Evolutionary conservation across 495 filamentous ascomycete species (phyloP), one percentile per base, ranked within the genome.

Genomic region (Penicillium angulare): DNA sequence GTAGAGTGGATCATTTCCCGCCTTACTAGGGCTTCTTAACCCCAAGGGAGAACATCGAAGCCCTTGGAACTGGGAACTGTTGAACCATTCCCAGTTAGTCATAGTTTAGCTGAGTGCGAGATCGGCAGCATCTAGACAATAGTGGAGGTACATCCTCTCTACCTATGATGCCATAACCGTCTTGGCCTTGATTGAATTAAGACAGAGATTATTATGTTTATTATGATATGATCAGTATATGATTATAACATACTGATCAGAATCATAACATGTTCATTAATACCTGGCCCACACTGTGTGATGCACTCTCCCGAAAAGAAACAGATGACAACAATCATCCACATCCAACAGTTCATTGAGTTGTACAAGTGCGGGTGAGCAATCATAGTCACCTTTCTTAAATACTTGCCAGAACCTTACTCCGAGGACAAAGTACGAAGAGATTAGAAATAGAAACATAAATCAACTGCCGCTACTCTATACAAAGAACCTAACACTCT

Each of bases 91-190:
- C 10, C 26, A 31, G 27, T 31, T 31, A 31, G 27, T 31, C 27
- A 31, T 7, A 12, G 27, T 31, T 31, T 31, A 9, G 8, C 13
- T 12, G 27, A 7, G 8, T 31, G 27, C 13, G 29, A 50, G 59
- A 59, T 62, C 59, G 56, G 52, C 59, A 15, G 43, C 45, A 31
- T 62, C 59, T 62, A 62, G 59, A 62, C 56, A 6, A 35, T 9
- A 35, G 33, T n/a, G 33, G 33, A 35, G 5, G 18, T 33, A 24
- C 35, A 31, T 29, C 53, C 33, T 16, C 15, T 26, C 32, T 21
- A 26, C 29, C 53, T 62, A 62, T 62, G 59, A 62, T 62, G 56
- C 29, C 46, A 46, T 46, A 24, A 20, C 44, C 45, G 44, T 55
- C 47, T 31, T 31, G 33, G 43, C 27, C 29, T 22, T 26, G 5